Percentiles rank a stretch among this genome's conserved stretches.
phyloP scores from a whole-genome alignment of 169 alveolate genomes.

The Plasmodium adleri region DNA sequence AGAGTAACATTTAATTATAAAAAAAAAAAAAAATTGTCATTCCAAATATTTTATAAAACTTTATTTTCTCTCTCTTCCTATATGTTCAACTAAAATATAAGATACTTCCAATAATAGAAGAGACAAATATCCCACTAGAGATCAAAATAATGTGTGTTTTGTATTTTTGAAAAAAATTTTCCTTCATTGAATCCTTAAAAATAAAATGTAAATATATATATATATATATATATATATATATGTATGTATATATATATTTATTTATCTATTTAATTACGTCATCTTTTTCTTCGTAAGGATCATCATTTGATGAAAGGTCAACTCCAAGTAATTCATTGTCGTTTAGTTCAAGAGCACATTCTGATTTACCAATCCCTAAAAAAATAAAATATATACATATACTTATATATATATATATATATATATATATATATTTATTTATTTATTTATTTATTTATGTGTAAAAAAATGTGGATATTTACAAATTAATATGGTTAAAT shows the following conservation, averaged over 20 bases:
- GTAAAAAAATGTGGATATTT: not conserved
- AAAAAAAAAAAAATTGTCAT: not conserved
- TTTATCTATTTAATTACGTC: not conserved
- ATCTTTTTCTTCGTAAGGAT: not conserved
- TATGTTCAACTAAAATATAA: conserved; percentile 17
- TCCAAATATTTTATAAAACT: not conserved
- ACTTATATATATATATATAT: not conserved
- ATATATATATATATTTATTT: not conserved
- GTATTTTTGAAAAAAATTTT: conserved; percentile 9
- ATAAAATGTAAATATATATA: not conserved
- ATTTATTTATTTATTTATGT: not conserved
- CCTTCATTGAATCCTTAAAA: not conserved
- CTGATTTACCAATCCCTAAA: conserved; percentile 3
- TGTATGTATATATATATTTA: not conserved
- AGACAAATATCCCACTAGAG: not conserved
- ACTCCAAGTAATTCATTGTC: not conserved
- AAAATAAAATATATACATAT: not conserved
- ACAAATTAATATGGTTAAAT: not conserved
- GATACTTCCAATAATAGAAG: conserved; percentile 30
- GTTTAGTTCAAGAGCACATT: not conserved
- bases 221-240: not conserved
- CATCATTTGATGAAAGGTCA: not conserved
- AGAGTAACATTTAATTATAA: too few relatives aligned
- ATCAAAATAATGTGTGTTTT: conserved; percentile 13
- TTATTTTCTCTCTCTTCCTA: not conserved